Evolutionary conservation across 2,329 filamentous ascomycete genomes (phyloP), one percentile per base, ranked within the genome.

Genomic region (Colletotrichum lentis): DNA sequence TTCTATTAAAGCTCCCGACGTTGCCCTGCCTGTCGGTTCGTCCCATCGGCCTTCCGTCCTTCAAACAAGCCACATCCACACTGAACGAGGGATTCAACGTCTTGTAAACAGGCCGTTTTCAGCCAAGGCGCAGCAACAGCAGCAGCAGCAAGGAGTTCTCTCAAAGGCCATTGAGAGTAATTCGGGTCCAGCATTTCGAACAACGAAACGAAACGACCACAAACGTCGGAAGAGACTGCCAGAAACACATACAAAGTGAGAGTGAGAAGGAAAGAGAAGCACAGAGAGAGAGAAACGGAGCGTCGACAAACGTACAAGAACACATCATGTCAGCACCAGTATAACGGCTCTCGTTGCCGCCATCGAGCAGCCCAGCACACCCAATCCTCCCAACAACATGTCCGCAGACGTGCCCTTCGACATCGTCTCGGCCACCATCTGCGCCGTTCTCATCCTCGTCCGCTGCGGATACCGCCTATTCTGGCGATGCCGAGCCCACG

Each of bases 401-500:
- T 72, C 75, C 47, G 20, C 71, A 54, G 72, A 75, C 62, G 71
- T 74, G 55, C 64, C 46, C 44, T 73, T 77, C 66, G 75, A 73
- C 60, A 67, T 76, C 24, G 69, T 69, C 49, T 71, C 75, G 59
- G 75, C 75, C 49, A 66, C 64, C 70, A 62, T 76, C 50, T 77
- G 75, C 69, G 68, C 70, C 24, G 43, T 66, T 10, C 74, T 77
- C 58, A 77, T 77, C 47, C 41, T 76, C 59, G 67, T 71, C 27
- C 76, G 75, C 54, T 74, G 74, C 53, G 37, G 69, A 35, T 77
- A 77, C 64, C 75, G 75, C 20, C 22, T 75, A 10, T 20, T 76
- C 2, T 73, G 67, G 58, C 74, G 73, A 20, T 77, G 75, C 63
- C 69, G 70, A 22, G 62, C 72, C 11, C 75, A 77, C 68, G 56